phyloP scores from a whole-genome alignment of 257 asterid genomes.

The Paulownia fortunei region DNA sequence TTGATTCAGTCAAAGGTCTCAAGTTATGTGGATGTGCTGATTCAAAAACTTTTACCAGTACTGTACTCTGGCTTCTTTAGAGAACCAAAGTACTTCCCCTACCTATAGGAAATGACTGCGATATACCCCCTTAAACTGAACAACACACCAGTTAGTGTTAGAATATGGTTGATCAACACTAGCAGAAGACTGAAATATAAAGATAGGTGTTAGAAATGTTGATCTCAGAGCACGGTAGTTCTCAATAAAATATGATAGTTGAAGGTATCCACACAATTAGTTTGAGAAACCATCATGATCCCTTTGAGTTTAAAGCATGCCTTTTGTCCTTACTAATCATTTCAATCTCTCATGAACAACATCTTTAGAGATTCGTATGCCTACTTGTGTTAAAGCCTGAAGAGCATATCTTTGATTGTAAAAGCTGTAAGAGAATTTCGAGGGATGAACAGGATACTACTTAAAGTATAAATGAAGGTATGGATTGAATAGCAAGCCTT shows the following conservation, averaged over 20 bases:
- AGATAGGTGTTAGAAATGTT: not conserved
- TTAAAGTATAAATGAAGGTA: not conserved
- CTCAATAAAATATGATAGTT: not conserved
- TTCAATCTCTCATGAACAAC: not conserved
- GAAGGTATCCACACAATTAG: not conserved
- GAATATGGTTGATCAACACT: not conserved
- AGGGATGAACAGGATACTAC: not conserved
- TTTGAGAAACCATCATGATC: not conserved
- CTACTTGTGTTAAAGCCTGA: not conserved
- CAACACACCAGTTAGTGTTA: not conserved
- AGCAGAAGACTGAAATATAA: not conserved
- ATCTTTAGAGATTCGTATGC: not conserved
- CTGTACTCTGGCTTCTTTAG: not conserved
- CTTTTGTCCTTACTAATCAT: not conserved
- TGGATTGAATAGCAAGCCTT: not conserved
- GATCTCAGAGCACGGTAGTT: not conserved
- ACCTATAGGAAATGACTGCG: too few relatives aligned
- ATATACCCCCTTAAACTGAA: not conserved
- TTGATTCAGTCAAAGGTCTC: not conserved
- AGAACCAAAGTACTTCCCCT: not conserved
- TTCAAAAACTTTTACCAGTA: constrained; percentile 7
- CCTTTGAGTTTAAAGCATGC: not conserved
- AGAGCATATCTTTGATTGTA: not conserved
- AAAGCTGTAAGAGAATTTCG: not conserved
- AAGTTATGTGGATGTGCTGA: not conserved